These are phyloP conservation scores for Colletotrichum brevisporum DNA, from an alignment of 2,329 filamentous ascomycete genomes.

Conservation along the genomic window DNA sequence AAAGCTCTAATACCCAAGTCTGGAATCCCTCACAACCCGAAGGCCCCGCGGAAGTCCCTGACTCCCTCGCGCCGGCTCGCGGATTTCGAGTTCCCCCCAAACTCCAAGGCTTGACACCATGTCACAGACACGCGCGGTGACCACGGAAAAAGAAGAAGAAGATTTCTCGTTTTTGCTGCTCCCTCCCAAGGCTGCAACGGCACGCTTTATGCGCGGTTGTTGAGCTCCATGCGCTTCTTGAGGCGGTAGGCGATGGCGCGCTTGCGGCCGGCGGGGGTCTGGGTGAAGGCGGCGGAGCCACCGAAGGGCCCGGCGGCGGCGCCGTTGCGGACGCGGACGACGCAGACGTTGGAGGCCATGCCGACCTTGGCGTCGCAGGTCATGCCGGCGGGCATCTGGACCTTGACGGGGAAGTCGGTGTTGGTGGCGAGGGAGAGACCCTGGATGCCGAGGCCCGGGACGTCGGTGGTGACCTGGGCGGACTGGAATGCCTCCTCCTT, in stretches of 20 bases:
- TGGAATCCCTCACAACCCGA: conserved; percentile 8
- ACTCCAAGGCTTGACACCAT: conserved; percentile 30
- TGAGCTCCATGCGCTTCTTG: conserved; percentile 55
- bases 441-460: conserved; percentile 69
- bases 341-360: conserved; percentile 73
- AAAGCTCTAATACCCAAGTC: conserved; percentile 38
- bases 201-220: conserved; percentile 41
- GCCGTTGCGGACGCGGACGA: conserved; percentile 74
- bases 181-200: background rate
- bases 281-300: conserved; percentile 76
- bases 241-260: conserved; percentile 70
- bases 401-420: conserved; percentile 75
- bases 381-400: conserved; percentile 78
- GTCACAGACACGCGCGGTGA: conserved; percentile 13
- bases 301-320: conserved; percentile 76
- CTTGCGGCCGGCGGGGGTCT: conserved; percentile 71
- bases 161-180: background rate
- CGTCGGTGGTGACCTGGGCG: conserved; percentile 71
- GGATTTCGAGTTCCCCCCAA: conserved; percentile 10
- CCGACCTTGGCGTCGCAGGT: conserved; percentile 73
- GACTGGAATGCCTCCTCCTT: conserved; percentile 72
- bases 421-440: conserved; percentile 72
- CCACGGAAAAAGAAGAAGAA: background rate
- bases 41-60: conserved; percentile 28
- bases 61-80: conserved; percentile 1